Base-by-base conservation (phyloP, 441 rosid genomes). In the Eutrema salsugineum region DNA sequence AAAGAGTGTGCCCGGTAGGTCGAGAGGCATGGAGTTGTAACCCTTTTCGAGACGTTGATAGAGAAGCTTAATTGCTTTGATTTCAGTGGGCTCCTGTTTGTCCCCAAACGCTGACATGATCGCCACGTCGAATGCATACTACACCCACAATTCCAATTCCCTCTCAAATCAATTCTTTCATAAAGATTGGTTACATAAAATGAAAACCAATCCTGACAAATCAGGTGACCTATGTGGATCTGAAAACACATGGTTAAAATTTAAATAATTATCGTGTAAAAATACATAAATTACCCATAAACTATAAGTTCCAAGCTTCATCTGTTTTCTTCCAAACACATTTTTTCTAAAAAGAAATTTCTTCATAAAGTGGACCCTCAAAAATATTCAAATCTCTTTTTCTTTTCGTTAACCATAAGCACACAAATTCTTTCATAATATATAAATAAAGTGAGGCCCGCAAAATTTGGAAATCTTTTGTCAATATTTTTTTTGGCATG, bases 51-150 rank as follows among this genome's bases (percentile, higher is more conserved):
- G 80, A 57, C 85, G 76, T n/a, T 78, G 90, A 77, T 89, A 91
- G 14, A 91, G 82, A 38, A 80, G 73, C 72, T 88, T 88, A 63
- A 94, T 86, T 64, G 69, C 83, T 72, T 87, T 84, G 75, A 85
- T 82, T 73, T 84, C 83, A 30, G 69, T 44, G 32, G 71, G 62
- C 48, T 80, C 87, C 73, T 78, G 72, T 66, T 78, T 82, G 47
- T 70, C 79, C 6, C 98, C 98, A 32, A 91, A 86, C 16, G 83
- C 89, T 60, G 92, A 87, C 14, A 83, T 81, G 78, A 91, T 84
- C 75, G 97, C 97, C 84, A 91, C 99, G 60, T 91, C 94, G 68
- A 90, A 90, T 66, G 99, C 97, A 81, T 87, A 94, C 99, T 94
- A 66, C 59, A 74, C 33, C 57, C 63, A 67, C 30, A 66, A 15